These are phyloP conservation scores for Eucalyptus victrix DNA, from an alignment of 345 rosid species.

Conservation along the genomic window DNA sequence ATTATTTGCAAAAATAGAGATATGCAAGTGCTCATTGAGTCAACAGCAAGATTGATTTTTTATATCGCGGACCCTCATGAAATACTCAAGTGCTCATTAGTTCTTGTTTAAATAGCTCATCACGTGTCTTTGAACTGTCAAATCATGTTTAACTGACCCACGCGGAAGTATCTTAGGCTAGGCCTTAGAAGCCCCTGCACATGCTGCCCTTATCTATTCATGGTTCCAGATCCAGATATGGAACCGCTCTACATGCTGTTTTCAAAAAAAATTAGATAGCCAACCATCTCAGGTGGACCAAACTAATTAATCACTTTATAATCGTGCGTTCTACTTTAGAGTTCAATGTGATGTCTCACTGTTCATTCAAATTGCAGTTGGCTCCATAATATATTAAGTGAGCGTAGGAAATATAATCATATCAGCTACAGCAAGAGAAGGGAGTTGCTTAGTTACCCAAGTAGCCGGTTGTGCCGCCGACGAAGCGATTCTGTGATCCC, in stretches of 20 bases:
- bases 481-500: not conserved
- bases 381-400: not conserved
- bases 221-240: too few relatives aligned
- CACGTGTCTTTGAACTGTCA: not conserved
- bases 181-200: too few relatives aligned
- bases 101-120: not conserved
- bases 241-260: not conserved
- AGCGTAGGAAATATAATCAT: not conserved
- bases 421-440: not conserved
- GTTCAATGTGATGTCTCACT: not conserved
- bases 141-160: not conserved
- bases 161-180: too few relatives aligned
- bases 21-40: not conserved
- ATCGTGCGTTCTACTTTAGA: not conserved
- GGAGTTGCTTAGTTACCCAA: constrained; percentile 7
- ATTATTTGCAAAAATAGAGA: not conserved
- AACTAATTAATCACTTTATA: not conserved
- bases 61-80: not conserved
- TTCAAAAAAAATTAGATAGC: not conserved
- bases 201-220: too few relatives aligned
- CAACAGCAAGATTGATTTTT: not conserved
- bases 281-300: not conserved
- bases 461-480: not conserved
- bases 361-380: not conserved
- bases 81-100: not conserved